Conservation (phyloP, 192 early-diverging fungal genomes). For the Entomortierella parvispora region DNA sequence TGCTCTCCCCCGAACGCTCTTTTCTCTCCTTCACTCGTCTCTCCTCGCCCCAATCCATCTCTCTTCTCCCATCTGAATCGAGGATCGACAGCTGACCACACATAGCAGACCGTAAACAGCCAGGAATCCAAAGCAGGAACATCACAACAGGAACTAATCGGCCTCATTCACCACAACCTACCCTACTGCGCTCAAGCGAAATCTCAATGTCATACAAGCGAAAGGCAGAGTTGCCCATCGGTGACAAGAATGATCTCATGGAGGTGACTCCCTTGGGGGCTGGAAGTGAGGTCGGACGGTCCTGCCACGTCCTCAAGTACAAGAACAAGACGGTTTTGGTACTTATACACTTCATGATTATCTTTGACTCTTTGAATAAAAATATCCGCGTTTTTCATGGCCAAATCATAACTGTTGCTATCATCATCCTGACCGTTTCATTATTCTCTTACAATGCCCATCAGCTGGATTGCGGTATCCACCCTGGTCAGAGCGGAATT, state of each 20-base stretch:
- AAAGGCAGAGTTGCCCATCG: slow-evolving; percentile 64
- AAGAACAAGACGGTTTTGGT: slow-evolving; percentile 97
- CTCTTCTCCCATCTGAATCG: no score
- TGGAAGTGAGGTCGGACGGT: slow-evolving; percentile 97
- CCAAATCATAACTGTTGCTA: background rate
- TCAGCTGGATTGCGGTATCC: slow-evolving; percentile 95
- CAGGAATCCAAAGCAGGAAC: no score
- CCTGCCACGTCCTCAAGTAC: slow-evolving; percentile 92
- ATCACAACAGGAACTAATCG: background rate
- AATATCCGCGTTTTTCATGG: background rate
- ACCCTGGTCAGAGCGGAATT: slow-evolving; percentile 93
- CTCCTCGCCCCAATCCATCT: no score
- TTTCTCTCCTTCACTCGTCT: no score
- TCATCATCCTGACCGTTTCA: slow-evolving; percentile 2
- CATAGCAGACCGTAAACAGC: no score
- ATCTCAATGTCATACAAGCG: slow-evolving; percentile 41
- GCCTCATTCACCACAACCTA: background rate
- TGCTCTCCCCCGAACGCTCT: no score
- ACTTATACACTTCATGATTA: slow-evolving; percentile 18
- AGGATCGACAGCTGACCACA: no score
- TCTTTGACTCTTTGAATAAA: slow-evolving; percentile 9
- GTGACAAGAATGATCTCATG: slow-evolving; percentile 83
- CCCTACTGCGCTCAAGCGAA: background rate
- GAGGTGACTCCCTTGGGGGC: slow-evolving; percentile 94
- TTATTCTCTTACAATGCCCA: slow-evolving; percentile 11